phyloP scores from a whole-genome alignment of 2,329 filamentous ascomycete species.

The Talaromyces sp. region DNA sequence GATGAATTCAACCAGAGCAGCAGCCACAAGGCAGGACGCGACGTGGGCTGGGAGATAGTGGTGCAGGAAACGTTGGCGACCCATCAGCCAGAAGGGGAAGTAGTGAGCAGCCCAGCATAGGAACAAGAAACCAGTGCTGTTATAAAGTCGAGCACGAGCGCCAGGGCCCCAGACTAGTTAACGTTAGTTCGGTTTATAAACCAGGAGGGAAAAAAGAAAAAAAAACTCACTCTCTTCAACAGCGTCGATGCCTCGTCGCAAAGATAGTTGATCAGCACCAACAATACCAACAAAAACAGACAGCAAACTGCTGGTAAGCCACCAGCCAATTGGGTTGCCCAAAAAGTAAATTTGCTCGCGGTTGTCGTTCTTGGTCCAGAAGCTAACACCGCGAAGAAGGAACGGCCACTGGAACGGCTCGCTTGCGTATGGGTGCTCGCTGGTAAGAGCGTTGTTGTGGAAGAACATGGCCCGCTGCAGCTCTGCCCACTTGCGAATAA shows the following conservation, averaged over 20 bases:
- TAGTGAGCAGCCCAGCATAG: constrained; percentile 97
- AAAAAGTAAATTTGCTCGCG: constrained; percentile 98
- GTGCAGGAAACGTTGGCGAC: constrained; percentile 93
- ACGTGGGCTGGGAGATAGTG: constrained; percentile 95
- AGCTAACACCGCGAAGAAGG: constrained; percentile 91
- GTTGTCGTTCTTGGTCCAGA: constrained; percentile 97
- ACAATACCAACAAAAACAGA: constrained; percentile 92
- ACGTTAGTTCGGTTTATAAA: neutral
- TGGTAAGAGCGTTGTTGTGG: constrained; percentile 97
- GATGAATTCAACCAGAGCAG: constrained; percentile 88
- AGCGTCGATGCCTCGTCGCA: constrained; percentile 87
- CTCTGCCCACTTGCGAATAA: constrained; percentile 92
- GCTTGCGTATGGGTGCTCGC: constrained; percentile 92
- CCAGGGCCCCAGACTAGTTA: constrained; percentile 51
- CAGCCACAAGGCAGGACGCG: constrained; percentile 82
- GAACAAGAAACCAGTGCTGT: constrained; percentile 99
- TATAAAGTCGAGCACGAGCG: constrained; percentile 89
- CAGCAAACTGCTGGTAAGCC: constrained; percentile 85
- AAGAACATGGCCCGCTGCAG: constrained; percentile 98
- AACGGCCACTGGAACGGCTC: constrained; percentile 98
- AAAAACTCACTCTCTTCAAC: constrained; percentile 83
- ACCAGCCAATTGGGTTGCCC: constrained; percentile 95
- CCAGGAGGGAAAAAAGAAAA: constrained; percentile 1
- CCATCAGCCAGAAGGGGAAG: constrained; percentile 97
- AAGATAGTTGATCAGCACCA: constrained; percentile 85